Conservation (phyloP, 129 eudicot genomes). For the Flaveria ramosissima region DNA sequence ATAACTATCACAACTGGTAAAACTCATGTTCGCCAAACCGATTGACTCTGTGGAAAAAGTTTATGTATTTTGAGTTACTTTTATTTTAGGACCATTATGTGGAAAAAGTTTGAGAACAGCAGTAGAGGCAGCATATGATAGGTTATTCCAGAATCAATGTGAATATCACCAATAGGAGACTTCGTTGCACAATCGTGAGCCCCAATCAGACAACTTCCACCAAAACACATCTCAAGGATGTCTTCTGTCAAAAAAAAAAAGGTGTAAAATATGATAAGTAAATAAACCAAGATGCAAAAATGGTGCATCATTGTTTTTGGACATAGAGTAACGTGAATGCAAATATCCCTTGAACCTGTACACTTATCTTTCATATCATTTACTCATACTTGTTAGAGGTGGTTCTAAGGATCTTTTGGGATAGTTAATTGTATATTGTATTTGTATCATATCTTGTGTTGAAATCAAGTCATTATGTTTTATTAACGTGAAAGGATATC, state of each 20-base stretch:
- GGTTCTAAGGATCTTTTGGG: neutral
- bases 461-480: neutral
- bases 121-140: too few species aligned
- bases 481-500: neutral
- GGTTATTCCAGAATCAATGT: too few species aligned
- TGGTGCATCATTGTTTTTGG: neutral
- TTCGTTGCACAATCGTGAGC: too few species aligned
- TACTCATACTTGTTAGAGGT: neutral
- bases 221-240: neutral
- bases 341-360: neutral
- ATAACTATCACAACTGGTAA: neutral
- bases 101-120: too few species aligned
- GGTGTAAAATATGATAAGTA: neutral
- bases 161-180: too few species aligned
- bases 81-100: neutral
- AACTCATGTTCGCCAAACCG: neutral
- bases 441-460: neutral
- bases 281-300: conserved; percentile 6
- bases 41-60: neutral
- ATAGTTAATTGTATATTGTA: neutral
- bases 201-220: neutral
- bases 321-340: neutral
- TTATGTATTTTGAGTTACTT: neutral
- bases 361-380: neutral
- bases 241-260: neutral